These are phyloP conservation scores for Misopates orontium DNA, from an alignment of 257 asterid species.

Conservation along the genomic window DNA sequence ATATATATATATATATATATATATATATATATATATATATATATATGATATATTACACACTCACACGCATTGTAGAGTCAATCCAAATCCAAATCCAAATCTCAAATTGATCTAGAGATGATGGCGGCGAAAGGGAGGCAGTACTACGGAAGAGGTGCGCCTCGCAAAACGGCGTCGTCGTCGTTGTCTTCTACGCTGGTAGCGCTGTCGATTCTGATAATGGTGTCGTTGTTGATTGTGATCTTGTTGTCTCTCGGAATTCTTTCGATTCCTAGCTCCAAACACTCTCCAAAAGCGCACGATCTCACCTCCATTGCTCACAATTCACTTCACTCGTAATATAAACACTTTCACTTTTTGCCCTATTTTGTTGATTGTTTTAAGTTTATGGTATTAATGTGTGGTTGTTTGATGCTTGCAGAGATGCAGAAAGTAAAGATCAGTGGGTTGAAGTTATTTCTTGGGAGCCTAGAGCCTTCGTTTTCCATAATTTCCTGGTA, in stretches of 20 bases:
- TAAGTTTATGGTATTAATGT: neutral
- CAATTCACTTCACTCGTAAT: slow-evolving; percentile 48
- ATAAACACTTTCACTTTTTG: slow-evolving; percentile 15
- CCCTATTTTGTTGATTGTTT: neutral
- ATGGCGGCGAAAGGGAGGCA: slow-evolving; percentile 83
- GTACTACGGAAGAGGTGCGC: slow-evolving; percentile 43
- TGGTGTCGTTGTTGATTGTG: slow-evolving; percentile 53
- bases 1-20: too few species aligned
- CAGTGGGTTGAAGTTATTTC: slow-evolving; percentile 92
- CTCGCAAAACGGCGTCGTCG: slow-evolving; percentile 54
- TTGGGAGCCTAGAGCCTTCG: slow-evolving; percentile 89
- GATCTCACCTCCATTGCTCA: slow-evolving; percentile 76
- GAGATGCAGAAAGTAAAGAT: slow-evolving; percentile 53
- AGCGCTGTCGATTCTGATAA: slow-evolving; percentile 45
- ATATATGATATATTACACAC: too few species aligned
- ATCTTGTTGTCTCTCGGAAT: slow-evolving; percentile 57
- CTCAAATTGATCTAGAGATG: neutral
- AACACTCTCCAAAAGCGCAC: slow-evolving; percentile 46
- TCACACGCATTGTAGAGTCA: too few species aligned
- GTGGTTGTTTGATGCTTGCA: slow-evolving; percentile 30
- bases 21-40: too few species aligned
- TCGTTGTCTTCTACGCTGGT: slow-evolving; percentile 28
- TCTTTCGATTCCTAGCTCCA: slow-evolving; percentile 57
- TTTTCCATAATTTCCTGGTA: slow-evolving; percentile 86
- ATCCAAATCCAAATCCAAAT: too few species aligned